Base-by-base conservation (phyloP, 2,329 filamentous ascomycete genomes). In the Fusarium gaditjirri region DNA sequence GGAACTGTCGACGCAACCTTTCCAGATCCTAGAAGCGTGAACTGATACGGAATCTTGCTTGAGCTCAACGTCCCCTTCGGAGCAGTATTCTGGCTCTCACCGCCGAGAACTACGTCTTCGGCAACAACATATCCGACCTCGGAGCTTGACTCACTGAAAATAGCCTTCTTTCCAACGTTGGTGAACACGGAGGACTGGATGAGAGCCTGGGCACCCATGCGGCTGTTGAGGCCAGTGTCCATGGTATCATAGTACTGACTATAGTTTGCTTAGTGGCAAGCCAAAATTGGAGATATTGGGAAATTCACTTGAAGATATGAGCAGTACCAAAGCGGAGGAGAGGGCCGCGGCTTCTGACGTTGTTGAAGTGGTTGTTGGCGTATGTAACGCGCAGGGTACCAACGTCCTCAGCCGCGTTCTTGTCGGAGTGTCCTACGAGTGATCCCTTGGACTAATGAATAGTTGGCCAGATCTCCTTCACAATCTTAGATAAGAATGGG, bases 261-360 rank as follows among this genome's bases (percentile, higher is more conserved):
- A 39, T 1, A 5, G 1, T 17, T 0, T 11, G 14, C 41, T 72
- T 25, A 72, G 65, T 21, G 1, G 1, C 17, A 9, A 3, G 4
- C 23, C 3, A 3, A 19, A 16, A 3, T 6, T 4, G 3, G 3
- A 6, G 14, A 6, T 5, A 3, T 4, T 16, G 0, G 4, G 4
- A 6, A 5, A 55, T 61, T 6, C 2, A 75, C 72, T 79, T 80
- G 67, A 79, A 81, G 61, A 83, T 72, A 76, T 91, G 89, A 8
- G 84, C 88, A 11, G 87, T 91, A 10, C 89, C 90, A 79, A 91
- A 91, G 66, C 89, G 87, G 74, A 90, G 78, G 6, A 85, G 87
- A 1, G 90, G 90, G 0, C 81, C 82, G 59, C 89, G 89, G 19
- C 87, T 89, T 82, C 90, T 87, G 68, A 91, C 80, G 80, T 91